Evolutionary conservation across 306 rosid species (phyloP).

Genomic region (Crataegus laevigata): DNA sequence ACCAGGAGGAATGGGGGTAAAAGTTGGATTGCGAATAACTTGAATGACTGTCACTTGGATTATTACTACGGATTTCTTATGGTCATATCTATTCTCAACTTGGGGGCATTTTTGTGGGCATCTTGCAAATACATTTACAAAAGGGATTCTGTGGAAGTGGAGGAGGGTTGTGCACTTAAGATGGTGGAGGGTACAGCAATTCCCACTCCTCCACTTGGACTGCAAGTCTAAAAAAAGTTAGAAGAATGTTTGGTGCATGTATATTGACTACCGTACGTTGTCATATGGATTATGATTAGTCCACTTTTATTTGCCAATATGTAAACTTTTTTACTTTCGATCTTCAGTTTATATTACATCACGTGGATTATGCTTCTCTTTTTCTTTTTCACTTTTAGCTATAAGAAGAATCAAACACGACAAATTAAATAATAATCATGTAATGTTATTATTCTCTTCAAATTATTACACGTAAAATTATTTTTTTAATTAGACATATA

Average conservation of each 20-base stretch:
- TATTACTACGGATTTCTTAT: constrained; percentile 57
- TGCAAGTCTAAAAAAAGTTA: constrained; percentile 18
- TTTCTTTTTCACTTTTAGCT: background rate
- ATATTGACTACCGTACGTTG: background rate
- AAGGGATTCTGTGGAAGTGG: constrained; percentile 25
- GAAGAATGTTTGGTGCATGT: background rate
- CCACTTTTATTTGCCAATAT: background rate
- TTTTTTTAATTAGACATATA: background rate
- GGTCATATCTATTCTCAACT: constrained; percentile 40
- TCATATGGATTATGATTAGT: background rate
- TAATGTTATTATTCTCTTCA: no score
- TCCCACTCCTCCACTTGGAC: constrained; percentile 34
- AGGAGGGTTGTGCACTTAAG: constrained; percentile 10
- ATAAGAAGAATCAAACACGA: background rate
- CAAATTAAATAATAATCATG: no score
- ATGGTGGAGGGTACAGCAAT: constrained; percentile 21
- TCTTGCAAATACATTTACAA: constrained; percentile 46
- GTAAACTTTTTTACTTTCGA: background rate
- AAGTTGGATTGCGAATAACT: constrained; percentile 61
- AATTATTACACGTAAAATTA: no score
- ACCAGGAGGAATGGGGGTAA: constrained; percentile 35
- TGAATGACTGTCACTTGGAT: constrained; percentile 61
- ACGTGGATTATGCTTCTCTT: background rate
- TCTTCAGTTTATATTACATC: background rate
- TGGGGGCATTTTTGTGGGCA: constrained; percentile 41